Evolutionary conservation across 441 rosid genomes (phyloP), one percentile per base, ranked within the genome.

Genomic region (Arabidopsis lyrata): DNA sequence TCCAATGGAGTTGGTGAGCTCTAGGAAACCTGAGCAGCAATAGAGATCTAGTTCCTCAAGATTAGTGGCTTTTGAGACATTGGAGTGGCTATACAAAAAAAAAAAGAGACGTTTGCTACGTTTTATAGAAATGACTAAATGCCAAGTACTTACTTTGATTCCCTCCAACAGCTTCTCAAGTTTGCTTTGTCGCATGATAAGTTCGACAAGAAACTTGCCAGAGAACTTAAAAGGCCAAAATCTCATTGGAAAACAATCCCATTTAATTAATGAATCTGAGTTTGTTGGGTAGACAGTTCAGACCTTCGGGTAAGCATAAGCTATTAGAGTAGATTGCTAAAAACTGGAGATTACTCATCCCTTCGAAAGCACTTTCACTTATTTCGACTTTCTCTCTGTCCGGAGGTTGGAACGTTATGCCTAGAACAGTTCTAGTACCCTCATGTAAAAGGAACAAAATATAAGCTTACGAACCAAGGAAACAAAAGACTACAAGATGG

Each of bases 121-220:
- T 41, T 29, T 38, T 24, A 61, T 16, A 71, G 12, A 12, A 39
- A 20, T 47, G 13, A 49, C 41, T 48, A 54, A 35, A 54, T 24
- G 39, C 16, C 0, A 44, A 24, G 5, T 58, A 39, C 59, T 54
- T 66, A 80, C 86, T 78, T 78, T 38, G 38, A 1, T 36, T 65
- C 75, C 81, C 16, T 64, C 61, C 84, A 80, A 83, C 13, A 78
- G 67, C 31, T 60, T 53, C 66, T 72, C 36, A 9, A 80, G 49
- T 3, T 63, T 36, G 73, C 80, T 80, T 1, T 8, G 0, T 1
- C 3, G 50, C 76, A 83, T 8, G n/a, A 24, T 5, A 4, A 77
- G 53, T 22, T 74, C 61, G 13, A 74, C 49, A 24, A 72, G 77
- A 48, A 56, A 39, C 2, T 35, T 15, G 9, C 50, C 72, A 8